These are phyloP conservation scores for Exidia glandulosa DNA, from an alignment of 768 basidiomycete species.

Conservation along the genomic window DNA sequence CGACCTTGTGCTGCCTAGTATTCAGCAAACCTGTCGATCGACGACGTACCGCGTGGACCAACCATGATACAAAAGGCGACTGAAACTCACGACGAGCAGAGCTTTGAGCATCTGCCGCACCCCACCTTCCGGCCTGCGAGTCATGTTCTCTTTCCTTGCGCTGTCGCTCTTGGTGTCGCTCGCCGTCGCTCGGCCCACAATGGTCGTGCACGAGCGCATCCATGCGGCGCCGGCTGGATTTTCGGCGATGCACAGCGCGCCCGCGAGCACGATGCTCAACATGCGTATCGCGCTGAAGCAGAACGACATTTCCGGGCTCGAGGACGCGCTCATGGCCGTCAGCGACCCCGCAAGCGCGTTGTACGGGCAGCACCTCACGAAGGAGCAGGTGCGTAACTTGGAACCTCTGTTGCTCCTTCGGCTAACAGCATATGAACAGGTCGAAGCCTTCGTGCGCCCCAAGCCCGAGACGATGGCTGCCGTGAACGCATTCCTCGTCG, in stretches of 20 bases:
- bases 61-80: not conserved
- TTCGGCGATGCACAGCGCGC: slow-evolving; percentile 25
- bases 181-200: not conserved
- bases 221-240: slow-evolving; percentile 30
- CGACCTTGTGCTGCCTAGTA: not conserved
- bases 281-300: slow-evolving; percentile 47
- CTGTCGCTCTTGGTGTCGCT: not conserved
- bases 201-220: slow-evolving; percentile 28
- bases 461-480: slow-evolving; percentile 11
- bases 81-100: not conserved
- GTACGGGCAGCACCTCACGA: slow-evolving; percentile 21
- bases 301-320: slow-evolving; percentile 36
- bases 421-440: slow-evolving; percentile 6
- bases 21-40: not conserved
- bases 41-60: not conserved
- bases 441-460: slow-evolving; percentile 20
- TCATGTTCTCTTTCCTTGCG: slow-evolving; percentile 2
- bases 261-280: slow-evolving; percentile 26
- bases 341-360: slow-evolving; percentile 12
- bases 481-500: slow-evolving; percentile 15
- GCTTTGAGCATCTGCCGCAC: not conserved
- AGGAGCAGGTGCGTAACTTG: slow-evolving; percentile 17
- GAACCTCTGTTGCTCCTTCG: too few relatives aligned
- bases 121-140: not conserved
- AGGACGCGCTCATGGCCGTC: slow-evolving; percentile 43